These are phyloP conservation scores for Cudoniella acicularis DNA, from an alignment of 495 filamentous ascomycete species.

Conservation along the genomic window DNA sequence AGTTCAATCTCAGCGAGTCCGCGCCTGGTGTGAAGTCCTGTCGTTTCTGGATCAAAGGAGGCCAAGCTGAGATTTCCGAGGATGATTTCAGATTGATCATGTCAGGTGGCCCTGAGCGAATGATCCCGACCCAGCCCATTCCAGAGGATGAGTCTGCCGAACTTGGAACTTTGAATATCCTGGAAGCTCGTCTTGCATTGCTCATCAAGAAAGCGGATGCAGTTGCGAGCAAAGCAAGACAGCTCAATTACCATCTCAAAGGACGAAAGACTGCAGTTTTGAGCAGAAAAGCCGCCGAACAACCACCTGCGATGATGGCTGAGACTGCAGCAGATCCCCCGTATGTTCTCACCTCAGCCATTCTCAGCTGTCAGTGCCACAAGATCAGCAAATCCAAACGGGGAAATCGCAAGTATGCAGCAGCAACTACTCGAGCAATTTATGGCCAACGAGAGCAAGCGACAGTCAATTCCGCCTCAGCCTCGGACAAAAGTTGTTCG, in stretches of 20 bases:
- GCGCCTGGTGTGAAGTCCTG: slow-evolving; percentile 66
- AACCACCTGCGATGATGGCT: slow-evolving; percentile 16
- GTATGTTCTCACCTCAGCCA: slow-evolving; percentile 21
- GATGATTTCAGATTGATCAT: slow-evolving; percentile 80
- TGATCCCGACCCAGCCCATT: slow-evolving; percentile 78
- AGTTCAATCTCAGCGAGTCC: slow-evolving; percentile 69
- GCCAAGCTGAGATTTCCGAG: slow-evolving; percentile 79
- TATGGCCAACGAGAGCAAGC: slow-evolving; percentile 5
- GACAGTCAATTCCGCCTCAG: not conserved
- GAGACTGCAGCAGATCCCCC: not conserved
- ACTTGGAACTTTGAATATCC: slow-evolving; percentile 74
- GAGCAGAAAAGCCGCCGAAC: slow-evolving; percentile 34
- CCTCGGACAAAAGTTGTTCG: slow-evolving; percentile 12
- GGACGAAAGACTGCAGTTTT: slow-evolving; percentile 70
- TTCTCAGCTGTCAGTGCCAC: slow-evolving; percentile 14
- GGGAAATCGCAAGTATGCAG: slow-evolving; percentile 19
- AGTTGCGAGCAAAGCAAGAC: slow-evolving; percentile 74
- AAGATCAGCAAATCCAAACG: slow-evolving; percentile 7
- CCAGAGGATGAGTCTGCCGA: slow-evolving; percentile 85
- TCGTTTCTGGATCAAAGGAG: slow-evolving; percentile 77
- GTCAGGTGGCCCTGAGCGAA: slow-evolving; percentile 77
- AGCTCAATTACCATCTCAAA: slow-evolving; percentile 77
- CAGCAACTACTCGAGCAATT: slow-evolving; percentile 25
- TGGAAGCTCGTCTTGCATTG: slow-evolving; percentile 69
- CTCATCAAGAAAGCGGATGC: slow-evolving; percentile 74